Evolutionary conservation across 441 rosid species (phyloP).

Genomic region (Flueggea neowawraea): DNA sequence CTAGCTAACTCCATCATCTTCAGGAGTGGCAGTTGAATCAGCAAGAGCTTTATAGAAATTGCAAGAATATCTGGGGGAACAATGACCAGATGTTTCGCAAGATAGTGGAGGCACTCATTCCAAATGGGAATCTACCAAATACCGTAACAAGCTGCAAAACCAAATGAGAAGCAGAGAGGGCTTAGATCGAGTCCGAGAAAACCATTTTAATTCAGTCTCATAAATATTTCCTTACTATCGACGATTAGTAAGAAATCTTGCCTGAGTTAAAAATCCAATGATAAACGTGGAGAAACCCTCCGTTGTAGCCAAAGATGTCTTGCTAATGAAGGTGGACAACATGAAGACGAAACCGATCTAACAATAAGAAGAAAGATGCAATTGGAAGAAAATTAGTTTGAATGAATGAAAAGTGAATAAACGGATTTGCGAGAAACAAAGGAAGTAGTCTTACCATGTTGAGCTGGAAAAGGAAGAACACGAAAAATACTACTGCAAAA

Average conservation of each 20-base stretch:
- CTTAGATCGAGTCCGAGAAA: no score
- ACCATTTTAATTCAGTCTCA: no score
- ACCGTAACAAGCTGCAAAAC: slow-evolving; percentile 48
- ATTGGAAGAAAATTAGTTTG: slow-evolving; percentile 3
- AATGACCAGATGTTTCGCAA: slow-evolving; percentile 67
- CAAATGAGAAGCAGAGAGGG: not conserved
- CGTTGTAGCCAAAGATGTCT: slow-evolving; percentile 77
- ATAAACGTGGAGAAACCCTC: slow-evolving; percentile 82
- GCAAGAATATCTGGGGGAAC: slow-evolving; percentile 93
- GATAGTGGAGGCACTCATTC: slow-evolving; percentile 3
- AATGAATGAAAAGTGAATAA: slow-evolving; percentile 5
- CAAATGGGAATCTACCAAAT: slow-evolving; percentile 67
- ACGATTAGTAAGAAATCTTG: slow-evolving; percentile 22
- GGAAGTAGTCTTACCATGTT: slow-evolving; percentile 66
- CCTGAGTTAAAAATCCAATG: slow-evolving; percentile 84
- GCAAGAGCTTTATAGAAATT: slow-evolving; percentile 45
- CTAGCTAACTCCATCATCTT: slow-evolving; percentile 77
- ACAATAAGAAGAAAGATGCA: slow-evolving; percentile 13
- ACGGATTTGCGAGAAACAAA: slow-evolving; percentile 1
- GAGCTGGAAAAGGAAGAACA: slow-evolving; percentile 80
- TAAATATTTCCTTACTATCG: no score
- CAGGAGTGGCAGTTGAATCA: slow-evolving; percentile 48
- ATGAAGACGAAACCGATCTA: slow-evolving; percentile 79
- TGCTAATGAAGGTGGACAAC: slow-evolving; percentile 73
- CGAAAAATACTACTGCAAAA: slow-evolving; percentile 57